Conservation (phyloP, 352 stramenopile species). For the Phytophthora parvispora region DNA sequence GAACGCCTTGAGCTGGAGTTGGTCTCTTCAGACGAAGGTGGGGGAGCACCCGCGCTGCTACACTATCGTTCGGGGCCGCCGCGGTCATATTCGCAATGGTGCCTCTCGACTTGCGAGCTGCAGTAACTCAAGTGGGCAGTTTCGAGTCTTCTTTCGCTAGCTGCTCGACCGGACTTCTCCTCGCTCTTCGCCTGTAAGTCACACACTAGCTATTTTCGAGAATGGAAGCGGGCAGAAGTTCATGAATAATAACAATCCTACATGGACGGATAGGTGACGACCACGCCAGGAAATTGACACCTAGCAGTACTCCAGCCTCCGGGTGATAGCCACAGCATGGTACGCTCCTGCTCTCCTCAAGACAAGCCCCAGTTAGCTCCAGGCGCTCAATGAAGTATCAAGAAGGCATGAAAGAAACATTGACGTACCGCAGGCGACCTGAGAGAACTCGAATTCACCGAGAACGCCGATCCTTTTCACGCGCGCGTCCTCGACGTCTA, state of each 20-base stretch:
- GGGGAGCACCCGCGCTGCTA: conserved; percentile 17
- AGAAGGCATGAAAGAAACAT: background rate
- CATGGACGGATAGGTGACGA: conserved; percentile 9
- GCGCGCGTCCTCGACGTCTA: conserved; percentile 64
- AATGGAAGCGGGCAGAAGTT: background rate
- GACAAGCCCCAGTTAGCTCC: conserved; percentile 4
- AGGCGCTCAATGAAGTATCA: background rate
- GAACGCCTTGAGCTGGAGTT: conserved; percentile 18
- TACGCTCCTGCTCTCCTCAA: conserved; percentile 57
- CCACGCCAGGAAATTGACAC: background rate
- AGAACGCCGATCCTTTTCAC: conserved; percentile 54
- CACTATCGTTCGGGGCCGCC: background rate
- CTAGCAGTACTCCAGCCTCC: conserved; percentile 60
- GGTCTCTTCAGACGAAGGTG: conserved; percentile 21
- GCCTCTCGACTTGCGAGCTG: no score
- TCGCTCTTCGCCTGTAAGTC: conserved; percentile 12
- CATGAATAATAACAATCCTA: background rate
- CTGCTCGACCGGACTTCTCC: conserved; percentile 7
- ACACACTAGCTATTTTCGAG: conserved; percentile 32
- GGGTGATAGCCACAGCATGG: conserved; percentile 69
- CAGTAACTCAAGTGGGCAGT: conserved; percentile 14
- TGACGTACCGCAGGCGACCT: conserved; percentile 72
- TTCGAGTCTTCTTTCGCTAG: conserved; percentile 8
- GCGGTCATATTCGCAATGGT: conserved; percentile 24
- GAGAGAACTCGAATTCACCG: conserved; percentile 56